phyloP scores from a whole-genome alignment of 306 rosid species.

The Fragaria iinumae region DNA sequence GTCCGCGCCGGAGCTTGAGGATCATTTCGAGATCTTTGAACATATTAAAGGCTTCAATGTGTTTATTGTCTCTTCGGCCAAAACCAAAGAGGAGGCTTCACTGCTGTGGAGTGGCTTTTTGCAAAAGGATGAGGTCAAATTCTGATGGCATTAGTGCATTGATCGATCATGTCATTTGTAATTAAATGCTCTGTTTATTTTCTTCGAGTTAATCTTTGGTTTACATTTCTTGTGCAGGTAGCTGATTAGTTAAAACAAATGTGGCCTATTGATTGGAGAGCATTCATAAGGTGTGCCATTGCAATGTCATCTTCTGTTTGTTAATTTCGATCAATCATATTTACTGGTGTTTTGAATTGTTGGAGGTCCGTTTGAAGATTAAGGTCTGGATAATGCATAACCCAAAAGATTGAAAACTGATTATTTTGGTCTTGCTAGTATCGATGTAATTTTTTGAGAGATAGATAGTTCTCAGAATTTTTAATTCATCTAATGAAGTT shows the following conservation, averaged over 20 bases:
- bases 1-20: background rate
- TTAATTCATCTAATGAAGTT: background rate
- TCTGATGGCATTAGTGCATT: background rate
- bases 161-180: background rate
- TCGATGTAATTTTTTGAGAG: background rate
- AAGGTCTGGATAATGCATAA: background rate
- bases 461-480: background rate
- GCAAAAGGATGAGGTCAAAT: slow-evolving; percentile 6
- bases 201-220: background rate
- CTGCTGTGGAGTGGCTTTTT: slow-evolving; percentile 8
- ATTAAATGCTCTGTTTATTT: background rate
- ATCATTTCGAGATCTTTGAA: slow-evolving; percentile 6
- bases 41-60: background rate
- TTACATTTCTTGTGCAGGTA: background rate
- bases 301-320: background rate
- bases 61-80: background rate
- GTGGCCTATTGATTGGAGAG: background rate
- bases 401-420: background rate
- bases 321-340: background rate
- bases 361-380: background rate
- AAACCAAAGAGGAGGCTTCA: background rate
- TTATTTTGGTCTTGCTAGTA: background rate
- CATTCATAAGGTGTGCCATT: slow-evolving; percentile 2
- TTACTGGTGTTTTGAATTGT: background rate
- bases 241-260: background rate